These are phyloP conservation scores for Pseudonitzschia pungens DNA, from an alignment of 108 stramenopile species.

Conservation along the genomic window DNA sequence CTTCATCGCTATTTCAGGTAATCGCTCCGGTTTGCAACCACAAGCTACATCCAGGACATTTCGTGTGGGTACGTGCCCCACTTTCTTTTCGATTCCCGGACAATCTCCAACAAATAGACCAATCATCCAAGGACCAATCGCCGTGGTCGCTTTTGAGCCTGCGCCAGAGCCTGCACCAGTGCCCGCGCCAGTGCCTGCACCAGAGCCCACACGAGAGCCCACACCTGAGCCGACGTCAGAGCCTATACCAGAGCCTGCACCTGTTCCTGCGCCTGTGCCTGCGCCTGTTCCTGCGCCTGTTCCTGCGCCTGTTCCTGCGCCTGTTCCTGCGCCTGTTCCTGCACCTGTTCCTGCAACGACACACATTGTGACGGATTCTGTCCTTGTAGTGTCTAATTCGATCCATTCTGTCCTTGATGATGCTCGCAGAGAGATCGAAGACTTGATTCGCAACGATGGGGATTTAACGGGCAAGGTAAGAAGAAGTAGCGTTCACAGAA, in stretches of 20 bases:
- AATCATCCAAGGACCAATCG: background rate
- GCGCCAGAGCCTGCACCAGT: background rate
- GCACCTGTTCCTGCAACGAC: background rate
- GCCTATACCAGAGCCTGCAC: no score
- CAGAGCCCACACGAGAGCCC: no score
- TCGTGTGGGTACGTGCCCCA: background rate
- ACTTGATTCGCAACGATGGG: constrained; percentile 12
- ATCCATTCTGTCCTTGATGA: constrained; percentile 4
- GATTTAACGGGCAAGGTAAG: constrained; percentile 17
- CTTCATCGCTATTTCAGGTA: constrained; percentile 6
- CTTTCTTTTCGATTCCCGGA: constrained; percentile 7
- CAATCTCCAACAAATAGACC: background rate
- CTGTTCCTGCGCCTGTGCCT: no score
- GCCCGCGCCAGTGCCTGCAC: background rate
- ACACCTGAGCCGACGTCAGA: no score
- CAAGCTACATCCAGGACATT: constrained; percentile 7
- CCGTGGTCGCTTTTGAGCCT: background rate
- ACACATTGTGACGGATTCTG: background rate
- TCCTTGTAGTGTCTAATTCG: background rate
- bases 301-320: no score
- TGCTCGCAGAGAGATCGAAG: constrained; percentile 6
- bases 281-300: no score
- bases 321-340: background rate
- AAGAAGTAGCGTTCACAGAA: no score
- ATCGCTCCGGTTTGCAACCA: constrained; percentile 3